phyloP scores from a whole-genome alignment of 768 basidiomycete genomes.

The Trametes punicea region DNA sequence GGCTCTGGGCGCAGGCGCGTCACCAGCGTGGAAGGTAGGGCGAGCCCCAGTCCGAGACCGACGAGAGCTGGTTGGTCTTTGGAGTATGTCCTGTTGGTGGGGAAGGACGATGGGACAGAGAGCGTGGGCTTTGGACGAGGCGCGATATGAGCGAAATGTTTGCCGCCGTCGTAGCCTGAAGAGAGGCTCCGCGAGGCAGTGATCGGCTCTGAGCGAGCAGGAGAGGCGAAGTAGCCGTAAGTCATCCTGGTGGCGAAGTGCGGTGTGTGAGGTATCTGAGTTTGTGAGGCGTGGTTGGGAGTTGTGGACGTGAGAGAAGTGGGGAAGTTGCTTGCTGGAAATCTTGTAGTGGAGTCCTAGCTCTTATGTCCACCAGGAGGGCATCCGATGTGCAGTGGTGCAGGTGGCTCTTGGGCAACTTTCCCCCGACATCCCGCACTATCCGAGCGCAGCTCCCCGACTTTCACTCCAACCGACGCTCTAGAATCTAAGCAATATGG shows the following conservation, averaged over 20 bases:
- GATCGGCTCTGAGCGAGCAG: slow-evolving; percentile 5
- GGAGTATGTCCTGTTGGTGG: too few species aligned
- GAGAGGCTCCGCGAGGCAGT: not conserved
- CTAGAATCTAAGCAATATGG: too few species aligned
- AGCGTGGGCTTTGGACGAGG: not conserved
- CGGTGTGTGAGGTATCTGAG: not conserved
- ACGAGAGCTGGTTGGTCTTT: not conserved
- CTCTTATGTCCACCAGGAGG: not conserved
- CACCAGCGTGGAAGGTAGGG: not conserved
- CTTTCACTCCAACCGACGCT: too few species aligned
- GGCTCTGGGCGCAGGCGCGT: not conserved
- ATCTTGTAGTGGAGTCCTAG: not conserved
- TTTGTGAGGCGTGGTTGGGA: not conserved
- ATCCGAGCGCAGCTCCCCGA: too few species aligned
- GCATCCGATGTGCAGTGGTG: too few species aligned
- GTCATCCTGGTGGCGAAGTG: not conserved
- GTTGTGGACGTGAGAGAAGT: not conserved
- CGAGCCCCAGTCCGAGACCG: not conserved
- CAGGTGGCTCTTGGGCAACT: too few species aligned
- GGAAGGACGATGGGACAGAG: not conserved
- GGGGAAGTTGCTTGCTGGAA: not conserved
- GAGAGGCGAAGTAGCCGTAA: slow-evolving; percentile 4
- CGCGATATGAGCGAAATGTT: not conserved
- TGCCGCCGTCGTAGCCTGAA: not conserved
- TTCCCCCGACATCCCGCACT: too few species aligned